A percentile compares a stretch with the other conserved stretches of the same genome.
Evolutionary conservation across 768 basidiomycete species (phyloP).

Genomic region (Plicaturopsis crispa): DNA sequence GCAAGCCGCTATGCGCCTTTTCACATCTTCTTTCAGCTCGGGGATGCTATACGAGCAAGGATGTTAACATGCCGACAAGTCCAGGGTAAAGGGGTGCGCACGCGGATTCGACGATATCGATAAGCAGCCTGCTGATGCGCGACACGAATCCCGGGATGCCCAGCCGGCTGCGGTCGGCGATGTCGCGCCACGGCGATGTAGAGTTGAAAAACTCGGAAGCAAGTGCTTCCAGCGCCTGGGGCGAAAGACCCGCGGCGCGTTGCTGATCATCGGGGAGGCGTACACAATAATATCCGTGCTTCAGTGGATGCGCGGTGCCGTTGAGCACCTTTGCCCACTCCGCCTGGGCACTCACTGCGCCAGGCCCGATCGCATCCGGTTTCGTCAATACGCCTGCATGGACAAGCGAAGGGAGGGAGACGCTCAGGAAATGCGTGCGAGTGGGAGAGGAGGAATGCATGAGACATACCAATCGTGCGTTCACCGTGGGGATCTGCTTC

Average conservation of each 20-base stretch:
- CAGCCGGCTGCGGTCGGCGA: slow-evolving; percentile 39
- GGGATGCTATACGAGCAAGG: slow-evolving; percentile 34
- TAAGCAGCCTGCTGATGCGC: slow-evolving; percentile 44
- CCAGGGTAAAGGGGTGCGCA: slow-evolving; percentile 20
- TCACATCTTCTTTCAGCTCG: slow-evolving; percentile 29
- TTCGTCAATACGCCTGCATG: slow-evolving; percentile 61
- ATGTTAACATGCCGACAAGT: neutral
- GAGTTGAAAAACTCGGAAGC: slow-evolving; percentile 39
- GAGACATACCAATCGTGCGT: slow-evolving; percentile 51
- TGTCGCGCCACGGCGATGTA: slow-evolving; percentile 44
- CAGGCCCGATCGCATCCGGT: slow-evolving; percentile 45
- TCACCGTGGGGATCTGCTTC: slow-evolving; percentile 44
- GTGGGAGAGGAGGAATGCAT: neutral
- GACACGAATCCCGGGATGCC: slow-evolving; percentile 48
- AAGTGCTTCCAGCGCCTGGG: slow-evolving; percentile 25
- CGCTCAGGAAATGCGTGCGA: slow-evolving; percentile 3
- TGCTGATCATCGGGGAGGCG: slow-evolving; percentile 56
- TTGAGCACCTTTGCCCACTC: slow-evolving; percentile 47
- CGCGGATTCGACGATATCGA: slow-evolving; percentile 45
- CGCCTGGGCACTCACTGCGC: slow-evolving; percentile 30
- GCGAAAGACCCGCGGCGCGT: slow-evolving; percentile 29
- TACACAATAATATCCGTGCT: slow-evolving; percentile 59
- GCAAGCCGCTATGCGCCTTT: slow-evolving; percentile 28
- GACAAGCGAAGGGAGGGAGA: no score
- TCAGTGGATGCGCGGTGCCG: slow-evolving; percentile 36